Base-by-base conservation (phyloP, 169 alveolate species). In the Eimeria tenella region DNA sequence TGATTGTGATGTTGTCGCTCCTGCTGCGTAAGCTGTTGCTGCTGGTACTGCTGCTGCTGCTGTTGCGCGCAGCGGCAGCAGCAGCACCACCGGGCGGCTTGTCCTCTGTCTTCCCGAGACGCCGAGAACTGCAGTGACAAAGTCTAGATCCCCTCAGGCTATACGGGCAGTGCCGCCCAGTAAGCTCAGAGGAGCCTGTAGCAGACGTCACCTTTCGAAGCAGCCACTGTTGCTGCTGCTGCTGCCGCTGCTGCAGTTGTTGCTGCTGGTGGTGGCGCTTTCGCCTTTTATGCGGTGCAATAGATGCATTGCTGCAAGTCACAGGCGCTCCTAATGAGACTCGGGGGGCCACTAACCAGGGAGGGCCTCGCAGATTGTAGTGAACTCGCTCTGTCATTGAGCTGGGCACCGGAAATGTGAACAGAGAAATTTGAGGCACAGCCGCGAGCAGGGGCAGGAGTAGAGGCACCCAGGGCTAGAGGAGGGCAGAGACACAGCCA, bases 271-370 rank as follows among this genome's bases (percentile, higher is more conserved):
- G 42, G 17, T 77, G 68, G 17, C 50, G n/a, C 49, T 19, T 77
- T 19, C 86, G 31, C 6, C 86, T 49, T 31, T 77, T 77, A 23
- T 6, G 68, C 7, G 68, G 65, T 23, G 19, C 86, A 13, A 1
- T 62, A 19, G 86, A 8, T 4, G 65, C 19, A 17, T 58, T 17
- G 11, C 21, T 17, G 11, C 4, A 10, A 8, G 49, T 31, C 19
- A 0, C 31, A 1, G 21, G 68, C 1, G 86, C 65, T 62, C 65
- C 68, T 58, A 10, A n/a, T 5, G 65, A 5, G 5, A 42, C 68
- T n/a, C 86, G 13, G 49, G 86, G 68, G 86, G 86, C 50, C 86
- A 58, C 86, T 58, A 77, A 62, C 86, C 82, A 71, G 6, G 82
- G 82, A 55, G 82, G 82, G 13, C 82, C 82, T 55, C 82, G 11